Evolutionary conservation across 306 rosid species (phyloP).

Genomic region (Castanea mollissima): DNA sequence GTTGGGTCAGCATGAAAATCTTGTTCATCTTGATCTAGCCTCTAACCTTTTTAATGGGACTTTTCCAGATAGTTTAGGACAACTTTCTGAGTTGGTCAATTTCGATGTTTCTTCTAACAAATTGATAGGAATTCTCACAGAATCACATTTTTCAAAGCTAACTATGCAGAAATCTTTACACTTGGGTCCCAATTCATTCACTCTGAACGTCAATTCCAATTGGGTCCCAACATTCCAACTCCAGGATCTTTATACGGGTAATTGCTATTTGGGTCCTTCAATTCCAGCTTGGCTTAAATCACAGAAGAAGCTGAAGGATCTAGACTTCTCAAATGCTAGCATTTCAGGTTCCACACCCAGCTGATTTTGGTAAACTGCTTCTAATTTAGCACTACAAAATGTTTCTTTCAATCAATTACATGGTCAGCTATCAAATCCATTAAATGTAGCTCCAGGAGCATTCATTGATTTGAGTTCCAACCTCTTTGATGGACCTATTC

Average conservation of each 20-base stretch:
- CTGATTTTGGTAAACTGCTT: slow-evolving; percentile 48
- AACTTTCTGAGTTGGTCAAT: slow-evolving; percentile 20
- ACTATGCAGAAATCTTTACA: not conserved
- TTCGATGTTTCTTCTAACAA: slow-evolving; percentile 45
- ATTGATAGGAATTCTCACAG: slow-evolving; percentile 31
- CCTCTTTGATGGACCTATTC: slow-evolving; percentile 28
- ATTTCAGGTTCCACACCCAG: slow-evolving; percentile 32
- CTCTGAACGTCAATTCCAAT: slow-evolving; percentile 39
- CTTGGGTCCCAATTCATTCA: slow-evolving; percentile 24
- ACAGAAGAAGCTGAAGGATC: not conserved
- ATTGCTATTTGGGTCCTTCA: slow-evolving; percentile 37
- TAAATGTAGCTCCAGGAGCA: not conserved
- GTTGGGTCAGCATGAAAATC: slow-evolving; percentile 33
- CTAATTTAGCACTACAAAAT: slow-evolving; percentile 16
- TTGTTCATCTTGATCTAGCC: slow-evolving; percentile 10
- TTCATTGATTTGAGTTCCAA: slow-evolving; percentile 34
- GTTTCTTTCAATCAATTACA: slow-evolving; percentile 34
- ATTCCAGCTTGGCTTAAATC: slow-evolving; percentile 47
- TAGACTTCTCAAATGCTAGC: slow-evolving; percentile 42
- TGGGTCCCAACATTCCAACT: slow-evolving; percentile 45
- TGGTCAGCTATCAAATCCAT: slow-evolving; percentile 33
- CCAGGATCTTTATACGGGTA: slow-evolving; percentile 6
- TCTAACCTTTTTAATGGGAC: slow-evolving; percentile 36
- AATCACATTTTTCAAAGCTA: slow-evolving; percentile 34
- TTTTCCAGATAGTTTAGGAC: slow-evolving; percentile 40